Percentiles rank a stretch among this genome's conserved stretches.
These are phyloP conservation scores for Pulveroboletus sp. DNA, from an alignment of 768 basidiomycete genomes.

Conservation along the genomic window DNA sequence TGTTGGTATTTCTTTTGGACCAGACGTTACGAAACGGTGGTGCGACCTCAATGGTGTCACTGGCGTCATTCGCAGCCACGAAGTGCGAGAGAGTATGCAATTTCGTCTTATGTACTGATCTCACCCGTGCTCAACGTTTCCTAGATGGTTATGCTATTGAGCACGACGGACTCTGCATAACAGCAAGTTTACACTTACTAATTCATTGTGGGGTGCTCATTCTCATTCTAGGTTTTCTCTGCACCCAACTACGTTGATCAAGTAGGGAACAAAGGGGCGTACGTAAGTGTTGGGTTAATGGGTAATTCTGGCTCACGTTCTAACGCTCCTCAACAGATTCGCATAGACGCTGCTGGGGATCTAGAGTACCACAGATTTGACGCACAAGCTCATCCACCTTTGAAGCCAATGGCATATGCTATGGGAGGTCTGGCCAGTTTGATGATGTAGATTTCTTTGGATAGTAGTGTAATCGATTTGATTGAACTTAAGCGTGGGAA, in stretches of 20 bases:
- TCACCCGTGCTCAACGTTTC: conserved; percentile 3
- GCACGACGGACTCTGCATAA: conserved; percentile 91
- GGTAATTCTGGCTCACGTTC: background rate
- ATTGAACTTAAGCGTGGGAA: conserved; percentile 25
- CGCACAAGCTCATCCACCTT: conserved; percentile 80
- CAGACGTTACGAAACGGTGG: conserved; percentile 88
- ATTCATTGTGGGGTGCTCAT: conserved; percentile 8
- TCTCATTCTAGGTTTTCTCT: conserved; percentile 65
- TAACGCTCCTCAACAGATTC: conserved; percentile 47
- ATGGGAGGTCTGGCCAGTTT: conserved; percentile 60
- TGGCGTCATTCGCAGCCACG: conserved; percentile 90
- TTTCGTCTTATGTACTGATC: background rate
- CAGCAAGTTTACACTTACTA: conserved; percentile 43
- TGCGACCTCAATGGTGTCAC: conserved; percentile 82
- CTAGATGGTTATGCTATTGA: conserved; percentile 91
- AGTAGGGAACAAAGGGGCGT: conserved; percentile 87
- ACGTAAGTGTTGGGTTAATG: conserved; percentile 45
- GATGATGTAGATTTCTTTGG: conserved; percentile 50
- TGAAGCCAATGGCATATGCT: conserved; percentile 92
- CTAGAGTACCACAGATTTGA: conserved; percentile 78
- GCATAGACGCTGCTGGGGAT: conserved; percentile 73
- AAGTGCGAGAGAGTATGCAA: conserved; percentile 81
- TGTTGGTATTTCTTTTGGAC: conserved; percentile 93
- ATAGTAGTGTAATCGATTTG: background rate
- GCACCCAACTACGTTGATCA: conserved; percentile 96